Evolutionary conservation across 129 eudicot species (phyloP).

Genomic region (Lactuca sativa): DNA sequence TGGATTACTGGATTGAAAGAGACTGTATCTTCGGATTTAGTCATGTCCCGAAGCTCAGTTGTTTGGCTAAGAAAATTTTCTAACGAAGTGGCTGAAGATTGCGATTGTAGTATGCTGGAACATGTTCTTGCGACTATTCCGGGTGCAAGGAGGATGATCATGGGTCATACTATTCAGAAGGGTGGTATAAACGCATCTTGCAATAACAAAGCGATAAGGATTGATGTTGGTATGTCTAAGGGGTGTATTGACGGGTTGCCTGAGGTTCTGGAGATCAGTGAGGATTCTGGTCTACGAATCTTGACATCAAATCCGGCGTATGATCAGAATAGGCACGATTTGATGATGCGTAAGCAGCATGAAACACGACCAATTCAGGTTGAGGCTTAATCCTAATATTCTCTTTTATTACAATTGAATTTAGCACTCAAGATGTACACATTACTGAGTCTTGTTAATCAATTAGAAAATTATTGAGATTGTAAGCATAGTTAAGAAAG

Average conservation of each 20-base stretch:
- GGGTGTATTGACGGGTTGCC: constrained; percentile 70
- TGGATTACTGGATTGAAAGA: constrained; percentile 64
- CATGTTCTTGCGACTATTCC: constrained; percentile 83
- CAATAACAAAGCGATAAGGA: constrained; percentile 56
- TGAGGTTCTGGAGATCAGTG: constrained; percentile 82
- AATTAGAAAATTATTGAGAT: no score
- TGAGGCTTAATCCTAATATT: constrained; percentile 5
- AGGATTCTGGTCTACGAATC: constrained; percentile 42
- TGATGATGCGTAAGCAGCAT: constrained; percentile 1
- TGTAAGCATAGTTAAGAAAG: no score
- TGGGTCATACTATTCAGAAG: constrained; percentile 93
- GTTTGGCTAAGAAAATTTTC: constrained; percentile 77
- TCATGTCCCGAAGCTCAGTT: constrained; percentile 52
- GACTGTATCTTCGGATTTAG: constrained; percentile 41
- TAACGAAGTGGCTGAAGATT: constrained; percentile 43
- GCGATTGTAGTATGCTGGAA: constrained; percentile 73
- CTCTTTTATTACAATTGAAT: not conserved
- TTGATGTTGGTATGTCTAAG: constrained; percentile 90
- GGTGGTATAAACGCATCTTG: constrained; percentile 70
- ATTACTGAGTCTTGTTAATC: no score
- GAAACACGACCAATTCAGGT: constrained; percentile 5
- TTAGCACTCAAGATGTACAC: no score
- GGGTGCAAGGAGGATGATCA: constrained; percentile 80
- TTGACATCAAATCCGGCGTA: constrained; percentile 55
- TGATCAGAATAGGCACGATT: constrained; percentile 22